phyloP scores from a whole-genome alignment of 371 early-diverging fungal genomes.

The Mucor irregularis region DNA sequence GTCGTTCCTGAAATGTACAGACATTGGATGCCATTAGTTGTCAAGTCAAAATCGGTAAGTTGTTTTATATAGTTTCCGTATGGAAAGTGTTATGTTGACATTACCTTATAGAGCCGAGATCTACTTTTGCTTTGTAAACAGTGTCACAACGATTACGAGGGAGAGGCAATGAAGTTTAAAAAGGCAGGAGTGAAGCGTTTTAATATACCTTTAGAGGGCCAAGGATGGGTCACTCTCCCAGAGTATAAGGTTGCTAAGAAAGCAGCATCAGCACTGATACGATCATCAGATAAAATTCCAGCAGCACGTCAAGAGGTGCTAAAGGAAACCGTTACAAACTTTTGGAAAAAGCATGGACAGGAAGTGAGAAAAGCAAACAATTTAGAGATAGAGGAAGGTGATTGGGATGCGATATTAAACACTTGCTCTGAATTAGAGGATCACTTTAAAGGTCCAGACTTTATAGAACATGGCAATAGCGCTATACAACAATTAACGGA shows the following conservation, averaged over 20 bases:
- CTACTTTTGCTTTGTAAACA: slow-evolving; percentile 51
- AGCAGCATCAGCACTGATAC: slow-evolving; percentile 52
- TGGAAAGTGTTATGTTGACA: background rate
- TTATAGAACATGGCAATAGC: slow-evolving; percentile 50
- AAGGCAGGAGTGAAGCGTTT: slow-evolving; percentile 40
- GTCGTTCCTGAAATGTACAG: slow-evolving; percentile 65
- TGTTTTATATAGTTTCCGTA: background rate
- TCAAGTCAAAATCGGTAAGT: slow-evolving; percentile 60
- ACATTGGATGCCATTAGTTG: slow-evolving; percentile 49
- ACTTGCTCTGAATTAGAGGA: slow-evolving; percentile 39
- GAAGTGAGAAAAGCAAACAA: background rate
- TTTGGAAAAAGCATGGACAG: slow-evolving; percentile 12
- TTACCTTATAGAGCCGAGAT: slow-evolving; percentile 44
- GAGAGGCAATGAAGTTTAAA: slow-evolving; percentile 43
- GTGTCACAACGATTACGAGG: slow-evolving; percentile 57
- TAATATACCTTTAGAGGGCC: slow-evolving; percentile 52
- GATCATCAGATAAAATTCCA: slow-evolving; percentile 43
- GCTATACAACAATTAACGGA: slow-evolving; percentile 39
- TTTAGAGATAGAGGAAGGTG: background rate
- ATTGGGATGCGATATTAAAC: slow-evolving; percentile 27
- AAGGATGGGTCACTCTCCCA: slow-evolving; percentile 52
- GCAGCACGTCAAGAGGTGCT: slow-evolving; percentile 29
- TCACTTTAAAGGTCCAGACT: slow-evolving; percentile 47
- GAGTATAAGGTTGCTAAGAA: slow-evolving; percentile 42
- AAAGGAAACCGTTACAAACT: slow-evolving; percentile 17